Base-by-base conservation (phyloP, 768 basidiomycete genomes). In the Galerina sulciceps region DNA sequence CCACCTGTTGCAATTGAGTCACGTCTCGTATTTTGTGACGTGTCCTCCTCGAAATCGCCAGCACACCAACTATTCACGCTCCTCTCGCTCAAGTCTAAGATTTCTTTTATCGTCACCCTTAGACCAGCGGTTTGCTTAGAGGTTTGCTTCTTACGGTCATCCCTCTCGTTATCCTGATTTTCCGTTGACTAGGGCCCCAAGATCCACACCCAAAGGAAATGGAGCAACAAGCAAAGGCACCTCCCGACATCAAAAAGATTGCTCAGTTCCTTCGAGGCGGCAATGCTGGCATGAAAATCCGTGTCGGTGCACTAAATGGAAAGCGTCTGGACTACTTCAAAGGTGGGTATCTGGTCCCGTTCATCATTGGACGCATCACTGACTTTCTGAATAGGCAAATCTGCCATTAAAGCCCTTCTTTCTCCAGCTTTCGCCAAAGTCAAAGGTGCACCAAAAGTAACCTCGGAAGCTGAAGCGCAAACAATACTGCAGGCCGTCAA, bases 311-410 rank as follows among this genome's bases (percentile, higher is more conserved):
- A 9, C 76, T 98, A 68, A 93, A 93, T 66, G 96, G 96, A 20
- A 97, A 96, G 75, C 88, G 96, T 36, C 77, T 96, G 51, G 96
- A 99, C 74, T 99, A 99, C 77, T 99, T 99, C 82, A 99, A 95
- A 80, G 97, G 96, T 95, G 51, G 65, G 82, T 69, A 36, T 17
- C 20, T 45, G 35, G 9, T 23, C 23, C 41, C 26, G 15, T 34
- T 37, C 11, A 20, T 10, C 14, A 20, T 37, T 2, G n/a, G n/a
- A 13, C 18, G 6, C 54, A 22, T 42, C 20, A 58, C 48, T 58
- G 46, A 55, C 31, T 34, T 64, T 41, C 17, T 41, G 15, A 46
- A 15, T 65, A 99, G 96, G 97, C 68, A 95, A 93, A 82, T 86
- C 91, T 31, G 96, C 97, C 2, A 77, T 96, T 44, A 96, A 97